A percentile compares a stretch with the other conserved stretches of the same genome.
Conservation (phyloP, 73 alveolate species). For the Paraurostyla sp. region DNA sequence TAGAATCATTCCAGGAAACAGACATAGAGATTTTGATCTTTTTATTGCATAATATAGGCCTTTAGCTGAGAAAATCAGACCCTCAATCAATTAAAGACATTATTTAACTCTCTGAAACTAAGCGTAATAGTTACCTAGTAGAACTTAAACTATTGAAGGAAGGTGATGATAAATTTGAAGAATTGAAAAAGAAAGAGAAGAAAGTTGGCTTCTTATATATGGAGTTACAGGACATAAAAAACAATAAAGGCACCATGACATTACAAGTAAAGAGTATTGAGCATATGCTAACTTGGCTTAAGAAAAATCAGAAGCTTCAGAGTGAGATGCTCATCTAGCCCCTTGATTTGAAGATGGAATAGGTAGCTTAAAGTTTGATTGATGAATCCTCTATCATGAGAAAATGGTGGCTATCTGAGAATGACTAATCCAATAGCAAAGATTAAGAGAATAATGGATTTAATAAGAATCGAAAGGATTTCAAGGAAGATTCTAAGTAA, state of each 20-base stretch:
- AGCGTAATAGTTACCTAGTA: conserved; percentile 38
- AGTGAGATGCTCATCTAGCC: conserved; percentile 64
- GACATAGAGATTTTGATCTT: conserved; percentile 69
- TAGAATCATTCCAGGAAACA: conserved; percentile 46
- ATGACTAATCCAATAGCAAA: neutral
- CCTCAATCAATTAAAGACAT: conserved; percentile 64
- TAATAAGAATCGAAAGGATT: conserved; percentile 24
- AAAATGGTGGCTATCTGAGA: conserved; percentile 65
- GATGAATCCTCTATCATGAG: neutral
- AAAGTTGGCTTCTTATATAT: conserved; percentile 57
- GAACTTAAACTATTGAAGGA: conserved; percentile 21
- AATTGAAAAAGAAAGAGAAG: conserved; percentile 48
- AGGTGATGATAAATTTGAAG: neutral
- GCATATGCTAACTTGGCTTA: conserved; percentile 70
- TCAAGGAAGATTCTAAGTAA: neutral
- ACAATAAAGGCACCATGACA: conserved; percentile 65
- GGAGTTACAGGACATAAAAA: conserved; percentile 71
- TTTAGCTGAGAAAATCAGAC: conserved; percentile 64
- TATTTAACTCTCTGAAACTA: conserved; percentile 42
- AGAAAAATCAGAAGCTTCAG: conserved; percentile 49
- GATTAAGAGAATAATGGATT: neutral
- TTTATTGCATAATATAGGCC: conserved; percentile 75
- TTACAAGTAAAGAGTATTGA: conserved; percentile 48
- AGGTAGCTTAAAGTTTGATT: neutral
- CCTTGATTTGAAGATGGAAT: conserved; percentile 41